Conservation (phyloP, 805 yeast species). For the Wickerhamiella kazuoi region DNA sequence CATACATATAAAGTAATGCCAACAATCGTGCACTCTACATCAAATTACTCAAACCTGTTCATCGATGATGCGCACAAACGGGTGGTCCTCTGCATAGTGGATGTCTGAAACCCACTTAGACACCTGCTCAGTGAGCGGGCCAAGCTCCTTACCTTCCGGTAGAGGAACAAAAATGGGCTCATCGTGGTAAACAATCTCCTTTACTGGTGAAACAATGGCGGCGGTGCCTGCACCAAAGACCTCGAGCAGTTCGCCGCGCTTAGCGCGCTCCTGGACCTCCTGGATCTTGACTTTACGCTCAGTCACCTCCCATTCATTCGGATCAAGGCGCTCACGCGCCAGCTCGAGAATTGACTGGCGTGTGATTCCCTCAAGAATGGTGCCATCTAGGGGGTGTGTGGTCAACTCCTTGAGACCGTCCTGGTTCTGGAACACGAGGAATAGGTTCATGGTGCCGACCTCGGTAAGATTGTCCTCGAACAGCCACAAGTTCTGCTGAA, state of each 20-base stretch:
- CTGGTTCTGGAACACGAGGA: slow-evolving; percentile 66
- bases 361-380: slow-evolving; percentile 91
- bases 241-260: slow-evolving; percentile 71
- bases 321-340: slow-evolving; percentile 57
- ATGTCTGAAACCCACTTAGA: slow-evolving; percentile 75
- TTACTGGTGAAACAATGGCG: slow-evolving; percentile 87
- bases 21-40: neutral
- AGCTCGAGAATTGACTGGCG: slow-evolving; percentile 72
- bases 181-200: slow-evolving; percentile 67
- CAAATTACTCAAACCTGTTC: too few relatives aligned
- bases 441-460: slow-evolving; percentile 95
- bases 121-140: slow-evolving; percentile 47
- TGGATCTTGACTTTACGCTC: slow-evolving; percentile 72
- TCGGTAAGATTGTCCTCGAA: slow-evolving; percentile 80
- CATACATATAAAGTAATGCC: neutral
- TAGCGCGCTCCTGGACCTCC: slow-evolving; percentile 65
- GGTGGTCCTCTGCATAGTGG: slow-evolving; percentile 72
- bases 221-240: slow-evolving; percentile 98
- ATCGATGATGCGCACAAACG: slow-evolving; percentile 18
- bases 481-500: slow-evolving; percentile 91
- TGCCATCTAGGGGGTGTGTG: slow-evolving; percentile 95
- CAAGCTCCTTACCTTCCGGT: slow-evolving; percentile 54
- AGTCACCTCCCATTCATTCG: slow-evolving; percentile 60
- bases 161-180: slow-evolving; percentile 61
- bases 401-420: slow-evolving; percentile 76